Evolutionary conservation across 2,329 filamentous ascomycete species (phyloP), one percentile per base, ranked within the genome.

Genomic region (Sclerotiophoma versabilis): DNA sequence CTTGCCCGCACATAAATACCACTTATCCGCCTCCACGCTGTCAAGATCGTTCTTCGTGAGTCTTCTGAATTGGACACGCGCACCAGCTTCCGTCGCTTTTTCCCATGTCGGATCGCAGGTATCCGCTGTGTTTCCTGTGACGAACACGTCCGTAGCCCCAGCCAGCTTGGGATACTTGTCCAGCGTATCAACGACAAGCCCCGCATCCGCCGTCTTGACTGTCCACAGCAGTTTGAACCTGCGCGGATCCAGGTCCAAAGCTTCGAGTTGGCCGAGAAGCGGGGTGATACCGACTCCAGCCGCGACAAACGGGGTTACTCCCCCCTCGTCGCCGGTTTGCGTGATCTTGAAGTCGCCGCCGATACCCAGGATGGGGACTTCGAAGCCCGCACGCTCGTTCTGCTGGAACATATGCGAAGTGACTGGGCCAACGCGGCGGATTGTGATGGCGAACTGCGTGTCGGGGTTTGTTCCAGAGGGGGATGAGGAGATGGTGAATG

Each of bases 211-310:
- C 0, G 74, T 71, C 6, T 82, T 78, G 4, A 93, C 62, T 1
- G 84, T 87, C 92, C 91, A 96, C 1, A 92, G 77, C 4, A 95
- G 69, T 22, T 65, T 75, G 30, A 95, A 69, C 3, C 71, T 38
- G 2, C 39, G 49, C 1, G 59, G 52, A 0, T 27, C 14, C 2
- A 65, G 3, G 10, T 2, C 12, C 1, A 49, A 15, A 0, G 1
- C 2, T 1, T 3, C 23, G 0, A 70, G 38, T 5, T 25, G 36
- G 53, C 79, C 85, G n/a, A 96, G 77, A 3, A 95, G 64, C 1
- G 92, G 92, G 23, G 92, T 96, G 57, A 96, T 91, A 0, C 92
- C 92, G 6, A 96, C 89, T 3, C 92, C 92, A 0, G 85, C 90
- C 5, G 90, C 90, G 3, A 96, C 74, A 60, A 93, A 95, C 0